Base-by-base conservation (phyloP, 495 filamentous ascomycete species). In the Collariella sp. region DNA sequence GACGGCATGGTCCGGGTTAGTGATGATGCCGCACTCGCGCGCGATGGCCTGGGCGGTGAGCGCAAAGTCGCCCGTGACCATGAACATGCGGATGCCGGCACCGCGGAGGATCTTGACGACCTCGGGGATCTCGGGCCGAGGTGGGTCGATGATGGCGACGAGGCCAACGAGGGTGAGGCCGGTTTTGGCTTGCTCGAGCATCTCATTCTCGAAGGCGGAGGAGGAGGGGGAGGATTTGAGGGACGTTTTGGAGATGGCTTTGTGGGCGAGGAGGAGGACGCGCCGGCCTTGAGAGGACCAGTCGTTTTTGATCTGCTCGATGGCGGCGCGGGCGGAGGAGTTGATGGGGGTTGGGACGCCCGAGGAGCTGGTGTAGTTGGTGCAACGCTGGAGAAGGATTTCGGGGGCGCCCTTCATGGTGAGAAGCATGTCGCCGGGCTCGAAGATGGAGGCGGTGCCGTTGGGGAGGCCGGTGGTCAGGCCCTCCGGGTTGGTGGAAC, bases 1-100 rank as follows among this genome's bases (percentile, higher is more conserved):
- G 20, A 80, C 63, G 15, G 56, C 42, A 40, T 56, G 38, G 10
- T 60, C 51, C 11, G 63, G 69, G 56, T 63, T 72, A 22, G 75
- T 82, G 56, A 83, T 76, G 62, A 88, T 88, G 12, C 83, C 83
- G 57, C 81, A 82, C 19, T 85, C 77, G 3, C 70, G 66, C 5
- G 84, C 84, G 54, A 89, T 87, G 3, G 84, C 82, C 55, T 79
- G 74, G 0, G 84, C 85, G 2, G 86, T 89, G 19, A 85, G 72
- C 11, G 81, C 80, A 57, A 83, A 85, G 62, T 90, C 85, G 31
- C 86, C 85, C 22, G 85, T 89, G n/a, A 83, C 65, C 84, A 86
- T 87, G 56, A 84, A 82, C 29, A 86, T 75, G 18, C 79, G 71
- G 38, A 86, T 83, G 9, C 80, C 79, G 9, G 84, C 83, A 1